Base-by-base conservation (phyloP, 2,329 filamentous ascomycete genomes). In the Phialophora tarda region DNA sequence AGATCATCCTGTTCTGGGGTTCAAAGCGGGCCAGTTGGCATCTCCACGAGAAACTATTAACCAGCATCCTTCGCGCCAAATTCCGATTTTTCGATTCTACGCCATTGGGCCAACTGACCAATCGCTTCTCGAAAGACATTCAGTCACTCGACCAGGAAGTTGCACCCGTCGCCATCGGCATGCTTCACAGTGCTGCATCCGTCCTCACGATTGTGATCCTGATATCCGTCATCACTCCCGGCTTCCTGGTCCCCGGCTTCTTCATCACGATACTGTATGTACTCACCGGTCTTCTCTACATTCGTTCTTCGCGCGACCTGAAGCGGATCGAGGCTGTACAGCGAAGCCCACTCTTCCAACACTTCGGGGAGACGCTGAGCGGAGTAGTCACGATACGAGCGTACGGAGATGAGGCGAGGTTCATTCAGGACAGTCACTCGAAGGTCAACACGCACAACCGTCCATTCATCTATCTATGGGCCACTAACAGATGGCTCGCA, bases 51-150 rank as follows among this genome's bases (percentile, higher is more conserved):
- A 83, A 86, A 41, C 83, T 99, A 62, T 90, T 99, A 77, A 84
- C 86, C 30, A 84, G 90, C 1, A 88, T 99, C 26, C 90, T 92
- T 14, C 88, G 93, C 71, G 95, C 95, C 32, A 94, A 93, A 76
- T 98, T 99, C 83, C 93, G 91, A 76, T 99, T 99, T 81, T 99
- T 99, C 75, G 95, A 99, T 75, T 91, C 94, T 1, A 99, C 95
- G 0, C 95, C 95, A 2, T 86, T 98, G 0, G 95, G 95, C 12
- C 94, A 97, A 78, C 85, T 99, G 74, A 98, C 98, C 89, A 99
- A 99, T 79, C 88, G 95, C 23, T 99, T 99, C 81, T 98, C 94
- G 77, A 98, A 98, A 79, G 95, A 99, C 77, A 86, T 99, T 14
- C 93, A 99, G 77, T 89, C 93, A 11, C 85, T 99, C 23, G 95